Base-by-base conservation (phyloP, 306 rosid genomes). In the Cucumis hystrix region DNA sequence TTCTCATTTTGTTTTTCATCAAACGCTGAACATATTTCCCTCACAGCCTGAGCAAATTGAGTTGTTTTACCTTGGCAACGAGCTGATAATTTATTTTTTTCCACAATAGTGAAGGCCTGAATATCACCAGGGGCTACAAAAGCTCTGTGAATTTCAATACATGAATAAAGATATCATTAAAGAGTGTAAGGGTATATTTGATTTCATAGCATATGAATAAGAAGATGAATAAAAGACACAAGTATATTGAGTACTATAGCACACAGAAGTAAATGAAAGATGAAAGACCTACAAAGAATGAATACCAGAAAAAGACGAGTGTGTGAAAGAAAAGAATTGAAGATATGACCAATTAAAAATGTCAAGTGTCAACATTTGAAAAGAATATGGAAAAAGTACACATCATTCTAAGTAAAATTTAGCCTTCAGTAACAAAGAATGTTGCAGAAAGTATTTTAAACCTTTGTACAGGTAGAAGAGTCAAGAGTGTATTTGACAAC, bases 121-220 rank as follows among this genome's bases (percentile, higher is more conserved):
- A 96, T 85, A 83, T 96, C 99, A 76, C 84, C 82, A 69, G 98
- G 97, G 87, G 97, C 88, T 86, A 96, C 96, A 87, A 96, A 96
- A 75, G 97, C 99, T 84, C 99, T 94, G 95, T 75, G 43, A 62
- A 73, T 73, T 73, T 51, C 57, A 41, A 47, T 45, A 21, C 70
- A 61, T 25, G 57, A 18, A 60, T 58, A 25, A 23, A 60, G 33
- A 77, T 11, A 61, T 25, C 4, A 41, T 45, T 15, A 43, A 77
- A 30, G 47, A 45, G 45, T 23, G 56, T 15, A 16, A 21, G 47
- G 18, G 23, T 76, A 37, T 18, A 17, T 16, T 23, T 5, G 8
- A 8, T 4, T 25, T 30, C 54, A 57, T 41, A 76, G 2, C 40
- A 58, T 20, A 17, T 23, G 59, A 60, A 61, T 10, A 45, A 45